Percentiles rank a stretch among this genome's conserved stretches.
Evolutionary conservation across 192 early-diverging fungal genomes (phyloP).

Genomic region (Jimgerdemannia flammicorona): DNA sequence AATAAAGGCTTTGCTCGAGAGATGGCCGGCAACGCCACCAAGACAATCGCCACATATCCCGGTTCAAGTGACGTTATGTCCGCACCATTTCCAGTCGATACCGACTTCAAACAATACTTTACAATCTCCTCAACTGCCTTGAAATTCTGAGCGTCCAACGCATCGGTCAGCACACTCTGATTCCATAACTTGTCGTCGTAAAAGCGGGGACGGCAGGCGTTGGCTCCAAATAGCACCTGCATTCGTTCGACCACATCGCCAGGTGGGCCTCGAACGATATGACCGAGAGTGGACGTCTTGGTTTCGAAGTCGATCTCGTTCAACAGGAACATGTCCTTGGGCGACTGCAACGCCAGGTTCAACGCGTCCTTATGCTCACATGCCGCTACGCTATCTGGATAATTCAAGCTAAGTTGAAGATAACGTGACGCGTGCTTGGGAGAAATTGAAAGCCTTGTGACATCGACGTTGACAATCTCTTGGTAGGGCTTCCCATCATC

Average conservation of each 20-base stretch:
- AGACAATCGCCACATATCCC: neutral
- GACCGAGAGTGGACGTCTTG: neutral
- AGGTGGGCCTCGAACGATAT: neutral
- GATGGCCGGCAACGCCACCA: neutral
- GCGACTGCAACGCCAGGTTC: neutral
- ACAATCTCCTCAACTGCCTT: neutral
- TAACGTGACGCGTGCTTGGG: neutral
- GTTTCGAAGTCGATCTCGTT: neutral
- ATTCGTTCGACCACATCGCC: neutral
- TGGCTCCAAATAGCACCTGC: neutral
- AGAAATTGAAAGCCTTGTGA: neutral
- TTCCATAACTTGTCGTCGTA: neutral
- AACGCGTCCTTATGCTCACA: neutral
- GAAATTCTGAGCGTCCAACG: neutral
- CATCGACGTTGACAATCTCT: neutral
- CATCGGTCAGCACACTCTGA: neutral
- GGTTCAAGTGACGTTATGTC: neutral
- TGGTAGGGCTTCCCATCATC: neutral
- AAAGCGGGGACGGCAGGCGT: neutral
- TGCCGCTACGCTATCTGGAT: neutral
- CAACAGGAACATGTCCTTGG: neutral
- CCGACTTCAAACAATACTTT: neutral
- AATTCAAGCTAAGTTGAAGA: neutral
- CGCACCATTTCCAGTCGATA: neutral
- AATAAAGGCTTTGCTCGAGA: neutral